phyloP scores from a whole-genome alignment of 2,329 filamentous ascomycete species.

The Pseudopyricularia cyperi region DNA sequence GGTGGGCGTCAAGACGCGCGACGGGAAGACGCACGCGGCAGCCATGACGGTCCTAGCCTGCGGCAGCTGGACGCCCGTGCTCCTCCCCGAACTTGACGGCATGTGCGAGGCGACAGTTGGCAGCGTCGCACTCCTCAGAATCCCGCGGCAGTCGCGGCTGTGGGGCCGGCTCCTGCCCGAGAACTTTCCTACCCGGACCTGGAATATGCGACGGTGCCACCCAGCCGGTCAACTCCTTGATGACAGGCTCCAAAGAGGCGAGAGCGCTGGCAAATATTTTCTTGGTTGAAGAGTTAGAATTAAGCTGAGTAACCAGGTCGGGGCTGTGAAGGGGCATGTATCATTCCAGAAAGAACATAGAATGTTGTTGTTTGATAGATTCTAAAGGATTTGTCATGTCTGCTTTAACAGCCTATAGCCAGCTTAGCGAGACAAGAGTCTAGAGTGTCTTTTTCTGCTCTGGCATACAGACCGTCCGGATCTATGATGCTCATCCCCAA shows the following conservation, averaged over 20 bases:
- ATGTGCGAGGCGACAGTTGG: conserved; percentile 35
- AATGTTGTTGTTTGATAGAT: too few species aligned
- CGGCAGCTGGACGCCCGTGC: conserved; percentile 28
- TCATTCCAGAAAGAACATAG: too few species aligned
- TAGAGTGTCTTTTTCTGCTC: too few species aligned
- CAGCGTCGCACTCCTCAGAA: conserved; percentile 26
- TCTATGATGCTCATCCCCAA: background rate
- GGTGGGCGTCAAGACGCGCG: conserved; percentile 22
- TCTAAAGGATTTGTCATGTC: too few species aligned
- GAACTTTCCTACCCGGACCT: conserved; percentile 18
- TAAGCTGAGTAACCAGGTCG: too few species aligned
- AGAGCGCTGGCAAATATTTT: conserved; percentile 8
- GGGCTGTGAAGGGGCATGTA: too few species aligned
- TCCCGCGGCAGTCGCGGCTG: conserved; percentile 23
- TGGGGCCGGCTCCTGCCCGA: conserved; percentile 25
- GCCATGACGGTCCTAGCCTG: conserved; percentile 23
- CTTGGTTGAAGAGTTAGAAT: conserved; percentile 1
- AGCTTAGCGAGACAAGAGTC: too few species aligned
- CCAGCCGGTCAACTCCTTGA: conserved; percentile 8
- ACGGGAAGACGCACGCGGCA: conserved; percentile 20
- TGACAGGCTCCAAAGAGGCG: conserved; percentile 8
- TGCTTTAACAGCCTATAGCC: too few species aligned
- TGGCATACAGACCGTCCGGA: background rate
- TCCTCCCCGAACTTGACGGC: conserved; percentile 24
- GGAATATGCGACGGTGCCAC: conserved; percentile 8